phyloP scores from a whole-genome alignment of 2,329 filamentous ascomycete species.

The Xylariaceae sp. region DNA sequence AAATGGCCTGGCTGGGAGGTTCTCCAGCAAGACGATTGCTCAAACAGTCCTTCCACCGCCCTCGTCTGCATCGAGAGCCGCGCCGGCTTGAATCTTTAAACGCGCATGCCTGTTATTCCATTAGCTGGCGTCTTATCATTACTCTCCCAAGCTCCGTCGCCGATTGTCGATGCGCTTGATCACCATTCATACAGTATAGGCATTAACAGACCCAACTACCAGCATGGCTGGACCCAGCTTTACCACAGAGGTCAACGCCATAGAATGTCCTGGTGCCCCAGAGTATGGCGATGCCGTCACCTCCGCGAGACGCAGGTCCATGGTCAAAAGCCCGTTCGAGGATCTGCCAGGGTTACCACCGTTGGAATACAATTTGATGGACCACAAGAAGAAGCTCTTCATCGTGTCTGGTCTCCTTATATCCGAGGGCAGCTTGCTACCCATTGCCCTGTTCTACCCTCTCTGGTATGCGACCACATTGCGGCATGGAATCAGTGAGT shows the following conservation, averaged over 20 bases:
- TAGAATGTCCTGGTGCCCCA: slow-evolving; percentile 2
- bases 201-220: neutral
- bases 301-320: slow-evolving; percentile 11
- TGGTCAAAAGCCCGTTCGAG: slow-evolving; percentile 18
- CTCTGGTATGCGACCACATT: slow-evolving; percentile 38
- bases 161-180: neutral
- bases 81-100: neutral
- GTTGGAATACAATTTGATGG: slow-evolving; percentile 35
- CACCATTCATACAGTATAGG: neutral
- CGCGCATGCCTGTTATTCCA: neutral
- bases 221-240: slow-evolving; percentile 13
- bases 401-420: slow-evolving; percentile 44
- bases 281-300: slow-evolving; percentile 16
- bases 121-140: neutral
- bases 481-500: slow-evolving; percentile 34
- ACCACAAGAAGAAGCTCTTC: slow-evolving; percentile 40
- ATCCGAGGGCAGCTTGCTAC: slow-evolving; percentile 44
- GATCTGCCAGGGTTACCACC: slow-evolving; percentile 26
- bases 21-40: neutral
- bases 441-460: slow-evolving; percentile 49
- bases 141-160: neutral
- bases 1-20: neutral
- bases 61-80: neutral
- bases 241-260: slow-evolving; percentile 4
- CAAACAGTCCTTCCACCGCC: neutral